Evolutionary conservation across 495 filamentous ascomycete species (phyloP).

Genomic region (Aspergillus sclerotioniger): DNA sequence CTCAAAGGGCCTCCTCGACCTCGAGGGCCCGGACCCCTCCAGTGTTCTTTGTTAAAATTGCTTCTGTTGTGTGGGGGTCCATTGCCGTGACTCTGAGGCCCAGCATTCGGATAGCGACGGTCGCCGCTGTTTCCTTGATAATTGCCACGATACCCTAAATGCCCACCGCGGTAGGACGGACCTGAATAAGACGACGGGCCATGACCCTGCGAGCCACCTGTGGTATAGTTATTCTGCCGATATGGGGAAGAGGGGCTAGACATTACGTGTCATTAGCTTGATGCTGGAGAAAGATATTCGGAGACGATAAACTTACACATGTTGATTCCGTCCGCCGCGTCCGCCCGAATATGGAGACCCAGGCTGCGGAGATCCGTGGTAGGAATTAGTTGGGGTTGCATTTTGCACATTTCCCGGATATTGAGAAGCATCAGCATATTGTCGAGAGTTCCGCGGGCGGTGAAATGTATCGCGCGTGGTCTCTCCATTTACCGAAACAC

Average conservation of each 20-base stretch:
- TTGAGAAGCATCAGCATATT: conserved; percentile 44
- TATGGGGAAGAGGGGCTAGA: conserved; percentile 50
- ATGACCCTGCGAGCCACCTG: conserved; percentile 45
- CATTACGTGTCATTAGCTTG: conserved; percentile 20
- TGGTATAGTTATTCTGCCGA: conserved; percentile 47
- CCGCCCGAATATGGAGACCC: conserved; percentile 61
- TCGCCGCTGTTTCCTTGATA: conserved; percentile 51
- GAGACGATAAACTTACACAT: conserved; percentile 50
- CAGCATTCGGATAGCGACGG: conserved; percentile 37
- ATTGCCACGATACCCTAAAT: conserved; percentile 53
- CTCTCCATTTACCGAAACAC: conserved; percentile 23
- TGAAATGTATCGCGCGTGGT: conserved; percentile 32
- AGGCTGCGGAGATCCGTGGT: conserved; percentile 64
- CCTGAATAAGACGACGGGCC: conserved; percentile 48
- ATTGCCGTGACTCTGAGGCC: conserved; percentile 30
- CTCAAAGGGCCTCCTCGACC: conserved; percentile 32
- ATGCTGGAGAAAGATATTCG: conserved; percentile 14
- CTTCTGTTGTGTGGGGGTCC: conserved; percentile 29
- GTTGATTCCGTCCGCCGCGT: conserved; percentile 57
- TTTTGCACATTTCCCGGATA: conserved; percentile 60
- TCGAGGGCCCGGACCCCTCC: conserved; percentile 48
- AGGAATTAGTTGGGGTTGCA: conserved; percentile 57
- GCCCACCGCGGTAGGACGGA: conserved; percentile 52
- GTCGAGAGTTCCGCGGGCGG: conserved; percentile 30
- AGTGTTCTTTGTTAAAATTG: conserved; percentile 61